These are phyloP conservation scores for Fomitopsis pulvina DNA, from an alignment of 768 basidiomycete genomes.

Conservation along the genomic window DNA sequence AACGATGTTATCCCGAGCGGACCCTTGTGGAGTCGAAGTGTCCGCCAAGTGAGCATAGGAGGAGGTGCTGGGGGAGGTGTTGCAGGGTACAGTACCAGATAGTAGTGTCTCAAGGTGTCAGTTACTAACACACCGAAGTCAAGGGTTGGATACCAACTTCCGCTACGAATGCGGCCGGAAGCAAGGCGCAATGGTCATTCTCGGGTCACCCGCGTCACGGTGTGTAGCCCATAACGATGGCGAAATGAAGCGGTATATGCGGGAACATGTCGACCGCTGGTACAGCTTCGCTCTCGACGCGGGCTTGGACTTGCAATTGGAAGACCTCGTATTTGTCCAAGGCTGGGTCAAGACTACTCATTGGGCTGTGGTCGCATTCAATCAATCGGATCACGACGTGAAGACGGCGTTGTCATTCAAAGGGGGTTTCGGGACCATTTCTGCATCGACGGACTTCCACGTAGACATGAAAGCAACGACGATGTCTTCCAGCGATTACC, in stretches of 20 bases:
- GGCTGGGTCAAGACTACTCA: slow-evolving; percentile 12
- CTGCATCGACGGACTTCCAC: not conserved
- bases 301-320: not conserved
- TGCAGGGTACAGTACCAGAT: too few species aligned
- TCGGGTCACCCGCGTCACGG: not conserved
- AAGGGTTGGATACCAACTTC: slow-evolving; percentile 6
- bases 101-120: too few species aligned
- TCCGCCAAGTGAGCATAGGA: too few species aligned
- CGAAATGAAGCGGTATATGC: slow-evolving; percentile 6
- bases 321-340: slow-evolving; percentile 8
- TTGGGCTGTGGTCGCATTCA: slow-evolving; percentile 13
- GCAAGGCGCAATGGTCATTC: slow-evolving; percentile 14
- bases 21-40: too few species aligned
- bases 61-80: too few species aligned
- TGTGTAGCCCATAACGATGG: slow-evolving; percentile 1
- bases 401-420: slow-evolving; percentile 1
- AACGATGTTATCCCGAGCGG: too few species aligned
- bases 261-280: slow-evolving; percentile 5
- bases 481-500: not conserved
- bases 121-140: too few species aligned
- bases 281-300: not conserved
- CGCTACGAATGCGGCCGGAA: slow-evolving; percentile 10
- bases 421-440: not conserved
- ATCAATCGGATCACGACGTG: slow-evolving; percentile 1
- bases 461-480: not conserved